phyloP scores from a whole-genome alignment of 2,329 filamentous ascomycete species.

The Phaeosphaeria sp. region DNA sequence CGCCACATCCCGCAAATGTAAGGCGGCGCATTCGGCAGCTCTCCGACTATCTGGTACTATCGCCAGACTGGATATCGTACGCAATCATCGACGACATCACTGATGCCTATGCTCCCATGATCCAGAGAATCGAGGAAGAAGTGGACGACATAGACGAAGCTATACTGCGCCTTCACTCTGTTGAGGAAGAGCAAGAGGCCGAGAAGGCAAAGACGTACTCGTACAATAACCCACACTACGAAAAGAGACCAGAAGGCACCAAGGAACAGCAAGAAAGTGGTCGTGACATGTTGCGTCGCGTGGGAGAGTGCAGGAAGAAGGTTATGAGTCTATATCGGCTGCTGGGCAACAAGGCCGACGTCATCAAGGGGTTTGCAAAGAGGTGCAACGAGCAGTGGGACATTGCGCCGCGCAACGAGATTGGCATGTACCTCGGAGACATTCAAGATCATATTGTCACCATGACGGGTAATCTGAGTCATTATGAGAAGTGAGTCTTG shows the following conservation, averaged over 20 bases:
- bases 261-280: constrained; percentile 56
- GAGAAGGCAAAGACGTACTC: constrained; percentile 31
- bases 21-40: constrained; percentile 91
- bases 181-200: constrained; percentile 44
- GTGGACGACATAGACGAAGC: constrained; percentile 96
- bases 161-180: constrained; percentile 81
- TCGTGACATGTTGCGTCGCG: constrained; percentile 86
- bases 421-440: constrained; percentile 95
- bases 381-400: constrained; percentile 98
- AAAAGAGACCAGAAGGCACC: constrained; percentile 47
- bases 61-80: constrained; percentile 97
- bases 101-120: constrained; percentile 91
- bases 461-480: constrained; percentile 94
- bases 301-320: constrained; percentile 94
- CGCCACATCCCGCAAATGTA: constrained; percentile 94
- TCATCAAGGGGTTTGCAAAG: constrained; percentile 99
- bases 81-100: constrained; percentile 98
- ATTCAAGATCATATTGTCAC: constrained; percentile 99
- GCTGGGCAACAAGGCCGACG: constrained; percentile 95
- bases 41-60: constrained; percentile 90
- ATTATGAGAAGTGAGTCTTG: constrained; percentile 83
- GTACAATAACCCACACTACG: constrained; percentile 42
- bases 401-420: constrained; percentile 91
- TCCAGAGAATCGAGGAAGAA: constrained; percentile 91
- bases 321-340: constrained; percentile 95